These are phyloP conservation scores for Phaeosphaeriaceae sp. DNA, from an alignment of 2,329 filamentous ascomycete species.

Conservation along the genomic window DNA sequence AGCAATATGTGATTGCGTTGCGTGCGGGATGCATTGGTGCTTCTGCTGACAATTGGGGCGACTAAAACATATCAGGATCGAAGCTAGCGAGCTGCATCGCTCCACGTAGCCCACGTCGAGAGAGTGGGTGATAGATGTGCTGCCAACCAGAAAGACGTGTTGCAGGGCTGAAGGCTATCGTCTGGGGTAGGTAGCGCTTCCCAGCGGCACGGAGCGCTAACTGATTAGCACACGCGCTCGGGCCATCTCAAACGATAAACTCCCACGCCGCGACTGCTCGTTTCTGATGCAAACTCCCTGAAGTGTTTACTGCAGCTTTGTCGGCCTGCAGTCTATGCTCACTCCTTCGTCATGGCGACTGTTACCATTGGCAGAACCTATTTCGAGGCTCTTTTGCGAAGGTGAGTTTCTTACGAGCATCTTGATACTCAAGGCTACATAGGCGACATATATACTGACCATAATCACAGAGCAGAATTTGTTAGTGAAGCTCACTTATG, in stretches of 20 bases:
- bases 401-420: constrained; percentile 56
- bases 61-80: neutral
- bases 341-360: constrained; percentile 45
- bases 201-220: constrained; percentile 28
- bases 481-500: constrained; percentile 49
- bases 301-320: constrained; percentile 9
- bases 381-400: constrained; percentile 67
- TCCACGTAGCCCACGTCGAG: neutral
- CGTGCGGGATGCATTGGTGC: constrained; percentile 3
- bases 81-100: neutral
- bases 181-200: constrained; percentile 18
- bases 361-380: constrained; percentile 68
- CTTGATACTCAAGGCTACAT: constrained; percentile 1
- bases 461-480: constrained; percentile 54
- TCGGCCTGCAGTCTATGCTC: constrained; percentile 10
- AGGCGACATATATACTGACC: constrained; percentile 27
- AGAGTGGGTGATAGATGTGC: no score
- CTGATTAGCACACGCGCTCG: constrained; percentile 20
- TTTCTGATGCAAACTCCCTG: constrained; percentile 10
- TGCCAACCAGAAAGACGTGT: neutral
- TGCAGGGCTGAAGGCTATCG: constrained; percentile 6
- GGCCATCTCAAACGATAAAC: constrained; percentile 30
- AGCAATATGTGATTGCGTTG: constrained; percentile 12
- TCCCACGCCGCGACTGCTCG: constrained; percentile 9
- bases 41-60: neutral